Evolutionary conservation across 208 protist genomes (phyloP).

Genomic region (Lotmaria passim): DNA sequence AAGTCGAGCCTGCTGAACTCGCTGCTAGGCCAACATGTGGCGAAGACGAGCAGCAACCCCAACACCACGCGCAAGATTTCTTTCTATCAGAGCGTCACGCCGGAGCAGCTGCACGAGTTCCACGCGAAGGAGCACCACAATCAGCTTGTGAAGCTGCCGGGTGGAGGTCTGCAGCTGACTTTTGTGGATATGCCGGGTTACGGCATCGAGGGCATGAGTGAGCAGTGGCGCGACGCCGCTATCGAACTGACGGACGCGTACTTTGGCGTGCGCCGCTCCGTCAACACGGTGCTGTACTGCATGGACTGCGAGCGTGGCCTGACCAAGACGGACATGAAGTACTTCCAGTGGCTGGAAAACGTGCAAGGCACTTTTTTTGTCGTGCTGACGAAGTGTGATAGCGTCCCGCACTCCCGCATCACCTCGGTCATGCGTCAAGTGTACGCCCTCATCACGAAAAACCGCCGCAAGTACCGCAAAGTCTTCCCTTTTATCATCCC

Average conservation of each 20-base stretch:
- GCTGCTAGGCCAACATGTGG: slow-evolving; percentile 76
- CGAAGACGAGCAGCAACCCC: slow-evolving; percentile 86
- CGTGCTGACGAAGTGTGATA: slow-evolving; percentile 92
- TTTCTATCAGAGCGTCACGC: slow-evolving; percentile 90
- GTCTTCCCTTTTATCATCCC: slow-evolving; percentile 90
- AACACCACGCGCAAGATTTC: slow-evolving; percentile 86
- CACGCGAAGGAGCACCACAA: slow-evolving; percentile 71
- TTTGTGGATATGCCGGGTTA: slow-evolving; percentile 93
- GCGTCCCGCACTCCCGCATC: slow-evolving; percentile 85
- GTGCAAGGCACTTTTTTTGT: slow-evolving; percentile 89
- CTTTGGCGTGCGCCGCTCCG: slow-evolving; percentile 89
- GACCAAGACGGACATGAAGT: slow-evolving; percentile 88
- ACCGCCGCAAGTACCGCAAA: slow-evolving; percentile 86
- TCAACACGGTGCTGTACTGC: slow-evolving; percentile 92
- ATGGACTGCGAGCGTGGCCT: slow-evolving; percentile 87
- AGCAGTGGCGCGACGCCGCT: slow-evolving; percentile 84
- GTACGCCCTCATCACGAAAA: slow-evolving; percentile 84
- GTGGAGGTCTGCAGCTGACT: slow-evolving; percentile 85
- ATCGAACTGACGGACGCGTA: slow-evolving; percentile 90
- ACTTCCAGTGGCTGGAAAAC: slow-evolving; percentile 91
- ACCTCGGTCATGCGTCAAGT: slow-evolving; percentile 90
- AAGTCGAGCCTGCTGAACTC: slow-evolving; percentile 92
- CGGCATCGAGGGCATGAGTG: slow-evolving; percentile 91
- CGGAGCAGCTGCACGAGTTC: slow-evolving; percentile 79
- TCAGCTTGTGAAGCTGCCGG: slow-evolving; percentile 86